Percentiles rank a stretch among this genome's conserved stretches.
Conservation (phyloP, 768 basidiomycete species). For the Russula foetens region DNA sequence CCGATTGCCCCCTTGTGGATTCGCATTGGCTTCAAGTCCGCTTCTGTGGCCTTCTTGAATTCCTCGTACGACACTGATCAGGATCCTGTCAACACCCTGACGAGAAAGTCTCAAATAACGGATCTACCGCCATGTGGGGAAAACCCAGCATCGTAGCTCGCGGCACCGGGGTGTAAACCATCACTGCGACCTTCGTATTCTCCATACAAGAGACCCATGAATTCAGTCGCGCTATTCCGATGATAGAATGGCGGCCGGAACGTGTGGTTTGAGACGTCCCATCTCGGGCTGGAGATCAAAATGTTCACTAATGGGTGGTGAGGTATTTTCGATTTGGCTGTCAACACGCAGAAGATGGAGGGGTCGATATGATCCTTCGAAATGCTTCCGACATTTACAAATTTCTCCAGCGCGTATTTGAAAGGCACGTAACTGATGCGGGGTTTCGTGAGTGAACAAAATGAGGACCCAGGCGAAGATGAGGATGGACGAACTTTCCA, state of each 20-base stretch:
- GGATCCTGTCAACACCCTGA: background rate
- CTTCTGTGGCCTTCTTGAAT: constrained; percentile 49
- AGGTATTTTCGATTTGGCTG: constrained; percentile 51
- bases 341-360: constrained; percentile 61
- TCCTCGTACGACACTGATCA: constrained; percentile 48
- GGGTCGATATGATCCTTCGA: constrained; percentile 65
- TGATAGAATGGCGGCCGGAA: constrained; percentile 66
- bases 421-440: constrained; percentile 49
- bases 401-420: constrained; percentile 60
- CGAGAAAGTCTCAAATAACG: background rate
- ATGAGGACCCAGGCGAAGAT: background rate
- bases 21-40: constrained; percentile 42
- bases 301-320: constrained; percentile 55
- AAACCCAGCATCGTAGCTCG: constrained; percentile 56
- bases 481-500: constrained; percentile 40
- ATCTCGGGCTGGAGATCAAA: constrained; percentile 54
- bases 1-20: constrained; percentile 47
- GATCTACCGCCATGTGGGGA: constrained; percentile 53
- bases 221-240: constrained; percentile 52
- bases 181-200: constrained; percentile 56
- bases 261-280: constrained; percentile 52
- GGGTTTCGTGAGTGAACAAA: background rate
- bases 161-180: constrained; percentile 52
- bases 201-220: constrained; percentile 60
- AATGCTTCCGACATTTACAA: constrained; percentile 54